These are phyloP conservation scores for Albizia julibrissin DNA, from an alignment of 306 rosid species.

Conservation along the genomic window DNA sequence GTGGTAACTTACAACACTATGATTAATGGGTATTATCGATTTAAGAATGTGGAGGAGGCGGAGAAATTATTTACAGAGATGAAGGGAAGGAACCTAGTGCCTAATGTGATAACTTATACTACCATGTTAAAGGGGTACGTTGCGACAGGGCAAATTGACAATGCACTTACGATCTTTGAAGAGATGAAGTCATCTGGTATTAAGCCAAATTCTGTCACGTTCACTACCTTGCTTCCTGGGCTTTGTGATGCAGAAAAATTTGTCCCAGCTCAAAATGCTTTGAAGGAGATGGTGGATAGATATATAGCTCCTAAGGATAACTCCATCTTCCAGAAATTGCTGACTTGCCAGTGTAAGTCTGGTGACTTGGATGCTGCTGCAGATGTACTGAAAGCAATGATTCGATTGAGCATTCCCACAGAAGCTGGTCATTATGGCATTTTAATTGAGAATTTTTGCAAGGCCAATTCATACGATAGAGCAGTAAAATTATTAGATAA, in stretches of 20 bases:
- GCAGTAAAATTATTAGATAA: constrained; percentile 77
- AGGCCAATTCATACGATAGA: constrained; percentile 58
- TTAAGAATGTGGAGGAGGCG: constrained; percentile 77
- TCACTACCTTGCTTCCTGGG: constrained; percentile 73
- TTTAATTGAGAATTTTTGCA: constrained; percentile 77
- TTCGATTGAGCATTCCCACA: constrained; percentile 76
- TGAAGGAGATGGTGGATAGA: constrained; percentile 78
- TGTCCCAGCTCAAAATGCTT: constrained; percentile 51
- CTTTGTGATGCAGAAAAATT: constrained; percentile 71
- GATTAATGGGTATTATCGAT: constrained; percentile 81
- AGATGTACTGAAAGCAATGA: constrained; percentile 76
- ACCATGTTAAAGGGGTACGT: constrained; percentile 83
- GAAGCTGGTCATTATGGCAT: constrained; percentile 90
- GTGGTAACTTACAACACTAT: constrained; percentile 81
- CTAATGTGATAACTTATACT: constrained; percentile 81
- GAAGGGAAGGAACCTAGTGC: constrained; percentile 69
- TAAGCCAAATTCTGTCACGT: constrained; percentile 79
- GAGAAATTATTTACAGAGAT: constrained; percentile 75
- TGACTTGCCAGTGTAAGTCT: constrained; percentile 62
- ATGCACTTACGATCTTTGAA: constrained; percentile 55
- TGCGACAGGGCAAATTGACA: constrained; percentile 58
- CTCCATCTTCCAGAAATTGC: constrained; percentile 56
- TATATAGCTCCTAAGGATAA: constrained; percentile 80
- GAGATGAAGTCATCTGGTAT: constrained; percentile 76
- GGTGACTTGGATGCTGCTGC: constrained; percentile 84